Conservation (phyloP, 108 stramenopile species). For the Seminavis robusta region DNA sequence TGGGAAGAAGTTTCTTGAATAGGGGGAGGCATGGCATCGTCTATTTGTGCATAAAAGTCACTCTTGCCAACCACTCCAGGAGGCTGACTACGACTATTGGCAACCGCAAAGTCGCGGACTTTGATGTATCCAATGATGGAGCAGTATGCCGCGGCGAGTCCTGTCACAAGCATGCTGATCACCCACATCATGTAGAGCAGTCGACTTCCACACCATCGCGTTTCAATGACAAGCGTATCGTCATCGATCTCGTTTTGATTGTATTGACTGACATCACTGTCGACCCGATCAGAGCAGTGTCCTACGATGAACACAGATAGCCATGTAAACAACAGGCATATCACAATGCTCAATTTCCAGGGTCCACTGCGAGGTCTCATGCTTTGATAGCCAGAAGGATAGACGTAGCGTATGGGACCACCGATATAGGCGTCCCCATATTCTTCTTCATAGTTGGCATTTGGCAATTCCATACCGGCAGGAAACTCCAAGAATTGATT, state of each 20-base stretch:
- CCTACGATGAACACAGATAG: slow-evolving; percentile 78
- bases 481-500: no score
- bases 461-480: no score
- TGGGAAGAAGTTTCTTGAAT: no score
- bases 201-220: slow-evolving; percentile 76
- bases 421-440: slow-evolving; percentile 86
- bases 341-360: slow-evolving; percentile 73
- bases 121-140: slow-evolving; percentile 86
- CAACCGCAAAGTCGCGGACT: slow-evolving; percentile 77
- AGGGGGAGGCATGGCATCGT: no score
- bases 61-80: slow-evolving; percentile 41
- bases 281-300: slow-evolving; percentile 51
- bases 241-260: slow-evolving; percentile 42
- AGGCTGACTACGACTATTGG: slow-evolving; percentile 71
- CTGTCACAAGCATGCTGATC: slow-evolving; percentile 69
- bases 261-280: slow-evolving; percentile 13
- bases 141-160: slow-evolving; percentile 70
- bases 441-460: slow-evolving; percentile 78
- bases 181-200: slow-evolving; percentile 77
- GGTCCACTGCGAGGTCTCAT: slow-evolving; percentile 84
- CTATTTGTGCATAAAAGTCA: no score
- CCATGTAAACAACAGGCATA: slow-evolving; percentile 72
- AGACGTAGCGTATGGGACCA: slow-evolving; percentile 66
- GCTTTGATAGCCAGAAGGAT: slow-evolving; percentile 81
- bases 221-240: slow-evolving; percentile 57